Percentiles rank a stretch among this genome's conserved stretches.
These are phyloP conservation scores for Neonectria hederae DNA, from an alignment of 2,329 filamentous ascomycete species.

Conservation along the genomic window DNA sequence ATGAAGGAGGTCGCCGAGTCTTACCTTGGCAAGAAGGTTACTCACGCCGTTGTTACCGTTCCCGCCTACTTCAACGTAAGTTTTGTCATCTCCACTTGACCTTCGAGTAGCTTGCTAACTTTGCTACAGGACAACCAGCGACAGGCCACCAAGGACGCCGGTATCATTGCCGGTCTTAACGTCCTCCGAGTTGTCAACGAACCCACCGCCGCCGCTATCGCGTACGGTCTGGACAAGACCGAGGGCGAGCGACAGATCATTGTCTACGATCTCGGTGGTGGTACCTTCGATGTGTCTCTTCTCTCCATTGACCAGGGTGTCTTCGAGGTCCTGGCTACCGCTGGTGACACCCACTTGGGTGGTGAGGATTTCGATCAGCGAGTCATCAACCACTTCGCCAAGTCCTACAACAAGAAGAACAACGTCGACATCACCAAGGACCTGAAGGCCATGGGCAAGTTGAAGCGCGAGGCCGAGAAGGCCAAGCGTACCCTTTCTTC, in stretches of 20 bases:
- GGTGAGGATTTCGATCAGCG: slow-evolving; percentile 99
- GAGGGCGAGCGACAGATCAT: slow-evolving; percentile 87
- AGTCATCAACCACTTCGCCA: slow-evolving; percentile 94
- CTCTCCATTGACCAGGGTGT: slow-evolving; percentile 91
- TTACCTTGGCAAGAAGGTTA: slow-evolving; percentile 84
- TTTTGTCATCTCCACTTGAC: slow-evolving; percentile 3
- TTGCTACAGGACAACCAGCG: slow-evolving; percentile 79
- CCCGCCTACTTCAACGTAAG: slow-evolving; percentile 91
- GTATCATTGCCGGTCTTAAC: slow-evolving; percentile 90
- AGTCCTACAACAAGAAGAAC: slow-evolving; percentile 99
- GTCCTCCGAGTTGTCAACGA: slow-evolving; percentile 97
- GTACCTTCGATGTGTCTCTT: slow-evolving; percentile 94
- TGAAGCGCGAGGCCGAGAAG: slow-evolving; percentile 99
- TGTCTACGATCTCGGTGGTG: slow-evolving; percentile 93
- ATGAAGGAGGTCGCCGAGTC: slow-evolving; percentile 86
- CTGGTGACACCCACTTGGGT: slow-evolving; percentile 96
- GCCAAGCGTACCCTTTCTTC: slow-evolving; percentile 98
- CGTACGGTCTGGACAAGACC: slow-evolving; percentile 91
- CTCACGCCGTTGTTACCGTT: slow-evolving; percentile 90
- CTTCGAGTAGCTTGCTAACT: slow-evolving; percentile 33
- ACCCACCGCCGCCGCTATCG: slow-evolving; percentile 93
- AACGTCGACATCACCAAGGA: slow-evolving; percentile 92
- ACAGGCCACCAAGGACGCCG: slow-evolving; percentile 96
- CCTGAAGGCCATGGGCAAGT: slow-evolving; percentile 97
- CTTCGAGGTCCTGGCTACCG: slow-evolving; percentile 93